Evolutionary conservation across 495 filamentous ascomycete genomes (phyloP).

Genomic region (Arthonia radiata): DNA sequence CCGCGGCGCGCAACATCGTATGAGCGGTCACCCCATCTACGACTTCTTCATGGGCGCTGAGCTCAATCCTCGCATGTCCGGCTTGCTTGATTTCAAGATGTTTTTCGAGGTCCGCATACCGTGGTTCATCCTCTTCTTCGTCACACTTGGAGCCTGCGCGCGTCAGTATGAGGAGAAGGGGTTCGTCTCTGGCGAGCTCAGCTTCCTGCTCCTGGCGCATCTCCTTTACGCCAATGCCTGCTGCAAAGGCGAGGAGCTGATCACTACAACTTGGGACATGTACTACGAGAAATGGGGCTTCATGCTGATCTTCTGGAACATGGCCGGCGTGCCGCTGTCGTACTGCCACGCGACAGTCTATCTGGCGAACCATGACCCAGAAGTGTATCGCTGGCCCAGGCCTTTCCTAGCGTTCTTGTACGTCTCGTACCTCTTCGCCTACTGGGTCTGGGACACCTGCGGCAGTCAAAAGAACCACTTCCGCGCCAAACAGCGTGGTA

Average conservation of each 20-base stretch:
- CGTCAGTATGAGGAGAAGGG: constrained; percentile 77
- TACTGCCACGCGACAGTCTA: constrained; percentile 97
- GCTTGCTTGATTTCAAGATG: constrained; percentile 94
- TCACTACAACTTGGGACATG: constrained; percentile 93
- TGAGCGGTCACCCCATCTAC: constrained; percentile 80
- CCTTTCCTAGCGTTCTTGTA: constrained; percentile 39
- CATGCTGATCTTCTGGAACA: constrained; percentile 99
- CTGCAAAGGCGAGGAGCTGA: constrained; percentile 87
- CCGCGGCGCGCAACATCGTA: constrained; percentile 65
- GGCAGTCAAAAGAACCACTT: constrained; percentile 95
- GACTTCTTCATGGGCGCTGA: constrained; percentile 99
- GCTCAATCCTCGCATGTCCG: constrained; percentile 86
- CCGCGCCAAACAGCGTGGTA: constrained; percentile 57
- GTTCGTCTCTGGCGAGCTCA: constrained; percentile 73
- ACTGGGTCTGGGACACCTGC: constrained; percentile 78
- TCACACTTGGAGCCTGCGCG: constrained; percentile 51
- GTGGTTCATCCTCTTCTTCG: constrained; percentile 79
- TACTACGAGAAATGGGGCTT: constrained; percentile 99
- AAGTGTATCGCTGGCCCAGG: constrained; percentile 56
- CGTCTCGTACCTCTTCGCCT: constrained; percentile 54
- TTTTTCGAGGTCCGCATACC: constrained; percentile 95
- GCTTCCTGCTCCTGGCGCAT: constrained; percentile 77
- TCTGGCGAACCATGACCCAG: constrained; percentile 67
- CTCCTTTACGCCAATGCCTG: constrained; percentile 93
- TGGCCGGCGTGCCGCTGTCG: constrained; percentile 79